Percentiles rank a stretch among this genome's conserved stretches.
phyloP scores from a whole-genome alignment of 2,329 filamentous ascomycete species.

The Fusarium anguioides region DNA sequence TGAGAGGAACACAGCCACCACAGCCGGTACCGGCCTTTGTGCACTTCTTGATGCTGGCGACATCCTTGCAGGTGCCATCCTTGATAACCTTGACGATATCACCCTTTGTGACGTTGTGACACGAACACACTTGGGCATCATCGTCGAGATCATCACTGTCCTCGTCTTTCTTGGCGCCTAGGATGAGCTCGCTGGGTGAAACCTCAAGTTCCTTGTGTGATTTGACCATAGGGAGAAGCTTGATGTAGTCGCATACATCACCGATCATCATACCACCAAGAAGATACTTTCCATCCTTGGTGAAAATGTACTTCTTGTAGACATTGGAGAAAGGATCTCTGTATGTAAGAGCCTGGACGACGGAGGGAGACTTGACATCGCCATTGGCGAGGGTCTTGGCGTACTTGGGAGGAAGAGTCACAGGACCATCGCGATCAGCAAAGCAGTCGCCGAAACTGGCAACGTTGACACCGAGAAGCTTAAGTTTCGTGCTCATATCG shows the following conservation, averaged over 20 bases:
- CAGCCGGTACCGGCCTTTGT: constrained; percentile 94
- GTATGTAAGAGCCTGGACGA: constrained; percentile 89
- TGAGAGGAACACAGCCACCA: constrained; percentile 88
- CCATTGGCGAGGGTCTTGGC: constrained; percentile 48
- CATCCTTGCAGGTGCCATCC: constrained; percentile 81
- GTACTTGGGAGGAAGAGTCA: constrained; percentile 72
- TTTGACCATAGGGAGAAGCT: constrained; percentile 88
- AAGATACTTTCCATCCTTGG: constrained; percentile 87
- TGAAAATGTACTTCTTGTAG: constrained; percentile 96
- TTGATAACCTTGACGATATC: constrained; percentile 79
- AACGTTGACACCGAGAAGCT: constrained; percentile 89
- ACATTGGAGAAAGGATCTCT: constrained; percentile 88
- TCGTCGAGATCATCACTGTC: constrained; percentile 83
- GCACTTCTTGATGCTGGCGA: constrained; percentile 86
- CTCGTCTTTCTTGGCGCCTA: constrained; percentile 78
- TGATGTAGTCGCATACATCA: constrained; percentile 90
- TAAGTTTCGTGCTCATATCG: constrained; percentile 91
- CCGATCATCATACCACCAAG: constrained; percentile 98
- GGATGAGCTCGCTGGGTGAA: constrained; percentile 83
- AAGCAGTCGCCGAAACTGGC: constrained; percentile 96
- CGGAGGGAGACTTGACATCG: constrained; percentile 47
- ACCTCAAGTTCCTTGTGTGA: constrained; percentile 82
- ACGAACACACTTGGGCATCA: constrained; percentile 90
- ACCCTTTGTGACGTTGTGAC: constrained; percentile 91
- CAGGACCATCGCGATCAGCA: constrained; percentile 85